Percentiles rank a stretch among this genome's conserved stretches.
phyloP scores from a whole-genome alignment of 768 basidiomycete genomes.

The Mycena venus region DNA sequence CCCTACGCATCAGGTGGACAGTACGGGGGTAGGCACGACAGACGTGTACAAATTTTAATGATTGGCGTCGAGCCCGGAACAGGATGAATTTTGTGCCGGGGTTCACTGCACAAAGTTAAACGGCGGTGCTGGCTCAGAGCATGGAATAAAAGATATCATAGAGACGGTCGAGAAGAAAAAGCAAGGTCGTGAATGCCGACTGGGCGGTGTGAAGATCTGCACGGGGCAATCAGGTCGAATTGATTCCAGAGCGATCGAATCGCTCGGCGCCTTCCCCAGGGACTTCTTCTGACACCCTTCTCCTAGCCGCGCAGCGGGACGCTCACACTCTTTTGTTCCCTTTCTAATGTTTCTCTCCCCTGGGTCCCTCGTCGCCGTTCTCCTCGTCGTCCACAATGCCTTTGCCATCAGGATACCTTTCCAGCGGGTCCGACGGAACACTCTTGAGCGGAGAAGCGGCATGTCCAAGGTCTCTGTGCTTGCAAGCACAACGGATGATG shows the following conservation, averaged over 20 bases:
- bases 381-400: conserved; percentile 45
- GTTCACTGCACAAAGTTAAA: background rate
- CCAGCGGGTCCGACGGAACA: conserved; percentile 56
- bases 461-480: conserved; percentile 50
- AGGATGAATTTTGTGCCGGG: background rate
- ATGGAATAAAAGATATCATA: background rate
- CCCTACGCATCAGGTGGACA: background rate
- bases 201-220: background rate
- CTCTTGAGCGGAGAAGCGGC: conserved; percentile 53
- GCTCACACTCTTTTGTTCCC: conserved; percentile 24
- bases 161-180: background rate
- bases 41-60: no score
- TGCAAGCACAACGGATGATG: conserved; percentile 42
- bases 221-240: no score
- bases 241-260: no score
- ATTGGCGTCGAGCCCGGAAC: background rate
- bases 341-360: conserved; percentile 29
- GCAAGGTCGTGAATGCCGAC: no score
- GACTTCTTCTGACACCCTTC: no score
- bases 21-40: background rate
- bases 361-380: conserved; percentile 42
- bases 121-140: background rate
- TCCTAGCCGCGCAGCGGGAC: background rate
- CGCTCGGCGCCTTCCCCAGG: no score
- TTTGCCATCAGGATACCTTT: conserved; percentile 64